Base-by-base conservation (phyloP, 148 eudicot genomes). In the Tetragonia tetragonoides region DNA sequence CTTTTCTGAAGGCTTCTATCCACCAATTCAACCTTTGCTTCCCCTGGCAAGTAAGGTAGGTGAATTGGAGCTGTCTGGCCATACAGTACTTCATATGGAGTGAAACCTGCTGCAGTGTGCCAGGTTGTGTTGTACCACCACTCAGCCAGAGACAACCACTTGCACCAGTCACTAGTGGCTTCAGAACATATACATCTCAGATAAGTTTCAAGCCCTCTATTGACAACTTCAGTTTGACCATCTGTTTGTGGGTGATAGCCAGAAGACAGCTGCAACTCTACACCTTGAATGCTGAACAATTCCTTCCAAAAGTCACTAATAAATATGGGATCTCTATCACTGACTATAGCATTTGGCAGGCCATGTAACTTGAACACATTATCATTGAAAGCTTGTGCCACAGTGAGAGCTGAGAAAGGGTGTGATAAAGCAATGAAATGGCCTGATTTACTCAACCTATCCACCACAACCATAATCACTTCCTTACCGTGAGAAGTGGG, bases 351-450 rank as follows among this genome's bases (percentile, higher is more conserved):
- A 2, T 53, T 3, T 2, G 57, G 57, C 15, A 53, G 11, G 57
- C 70, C 70, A 66, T 66, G 70, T 5, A 66, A 21, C 16, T 66
- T 66, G n/a, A 38, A 66, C 20, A 66, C 41, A 39, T 66, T 38
- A 38, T 66, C 70, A 9, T 21, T 6, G n/a, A 37, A 66, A 1
- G 70, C 44, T 21, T 18, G 47, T 38, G 70, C 70, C 47, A 66
- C 70, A 5, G 24, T 6, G 1, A 15, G 39, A 1, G 70, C 4
- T 14, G 70, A 38, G 39, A 2, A 39, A 38, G 70, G 70, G n/a
- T 66, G 70, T 1, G 3, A 8, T 3, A 66, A 10, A 7, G 70
- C 21, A 5, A 66, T 14, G 12, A 66, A 66, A 39, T 66, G 70
- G 17, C n/a, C 21, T 5, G 16, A 5, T 5, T 53, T 53, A 7